Evolutionary conservation across 352 stramenopile genomes (phyloP), one percentile per base, ranked within the genome.

Genomic region (Globisporangium megalacanthum): DNA sequence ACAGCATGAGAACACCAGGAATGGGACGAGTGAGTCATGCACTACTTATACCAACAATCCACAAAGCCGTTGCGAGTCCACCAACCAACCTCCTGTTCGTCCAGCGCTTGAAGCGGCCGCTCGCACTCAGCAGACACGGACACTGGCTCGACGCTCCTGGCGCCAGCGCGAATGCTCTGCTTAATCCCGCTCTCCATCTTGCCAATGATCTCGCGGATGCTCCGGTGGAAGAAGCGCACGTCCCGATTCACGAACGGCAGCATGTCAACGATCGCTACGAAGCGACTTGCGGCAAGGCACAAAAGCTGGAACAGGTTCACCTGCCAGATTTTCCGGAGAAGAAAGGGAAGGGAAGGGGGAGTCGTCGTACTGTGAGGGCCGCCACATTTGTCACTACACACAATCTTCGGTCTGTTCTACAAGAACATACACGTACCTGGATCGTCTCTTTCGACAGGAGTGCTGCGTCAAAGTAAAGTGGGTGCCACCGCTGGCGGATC

Each of bases 281-380:
- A 88, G 17, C 79, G 76, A 8, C 80, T 57, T 1, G 75, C 77
- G 33, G 70, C 60, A 17, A 88, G 60, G 11, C 72, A 50, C 6
- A 80, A 33, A 58, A 86, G 72, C 58, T 90, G 79, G 48, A 82
- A 90, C 7, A 86, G 10, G 37, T 90, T 90, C 6, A 86, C 22
- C 68, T 78, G 29, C 20, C 10, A 17, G 7, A 9, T 25, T 8
- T 1, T 5, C 19, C 6, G 6, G 41, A 11, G 17, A 9, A 46
- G 14, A 19, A 20, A 22, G 20, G 14, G 25, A 29, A 4, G 25
- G 25, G 25, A 29, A 29, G 25, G 4, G 1, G 25, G 25, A 1
- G 25, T 29, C 25, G 25, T 29, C 25, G 25, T 4, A 29, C 25
- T 29, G 25, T 29, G 25, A 29, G 25, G 25, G 25, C 25, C 25